Conservation (phyloP, 1,284 basidiomycete species). For the Abortiporus biennis region DNA sequence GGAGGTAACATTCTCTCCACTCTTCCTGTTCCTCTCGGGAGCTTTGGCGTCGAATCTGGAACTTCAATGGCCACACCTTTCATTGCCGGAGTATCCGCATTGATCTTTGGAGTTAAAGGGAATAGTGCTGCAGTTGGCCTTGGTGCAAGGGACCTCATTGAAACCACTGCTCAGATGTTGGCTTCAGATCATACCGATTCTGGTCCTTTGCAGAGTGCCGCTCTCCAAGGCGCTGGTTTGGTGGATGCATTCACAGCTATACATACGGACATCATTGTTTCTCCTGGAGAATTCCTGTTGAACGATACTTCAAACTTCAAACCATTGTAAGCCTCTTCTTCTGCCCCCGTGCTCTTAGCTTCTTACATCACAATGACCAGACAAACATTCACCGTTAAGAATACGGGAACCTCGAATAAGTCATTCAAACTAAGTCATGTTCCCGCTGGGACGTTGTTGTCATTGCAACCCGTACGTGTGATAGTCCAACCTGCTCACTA, state of each 20-base stretch:
- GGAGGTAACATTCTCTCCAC: slow-evolving; percentile 56
- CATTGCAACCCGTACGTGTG: slow-evolving; percentile 32
- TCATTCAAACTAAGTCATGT: slow-evolving; percentile 40
- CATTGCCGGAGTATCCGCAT: slow-evolving; percentile 59
- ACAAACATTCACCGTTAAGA: slow-evolving; percentile 43
- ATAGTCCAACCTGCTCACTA: neutral
- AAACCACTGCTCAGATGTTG: slow-evolving; percentile 51
- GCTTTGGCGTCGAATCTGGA: slow-evolving; percentile 38
- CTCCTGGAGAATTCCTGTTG: slow-evolving; percentile 53
- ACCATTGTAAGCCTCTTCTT: slow-evolving; percentile 32
- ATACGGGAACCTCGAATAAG: slow-evolving; percentile 34
- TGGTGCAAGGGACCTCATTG: slow-evolving; percentile 39
- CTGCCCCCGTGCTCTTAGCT: slow-evolving; percentile 8
- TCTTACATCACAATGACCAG: slow-evolving; percentile 20
- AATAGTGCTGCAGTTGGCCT: slow-evolving; percentile 28
- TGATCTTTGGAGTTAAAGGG: slow-evolving; percentile 53
- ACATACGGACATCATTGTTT: slow-evolving; percentile 46
- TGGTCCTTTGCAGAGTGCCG: slow-evolving; percentile 49
- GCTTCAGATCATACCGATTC: slow-evolving; percentile 36
- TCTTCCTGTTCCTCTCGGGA: slow-evolving; percentile 37
- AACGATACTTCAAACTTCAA: slow-evolving; percentile 60
- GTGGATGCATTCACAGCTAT: slow-evolving; percentile 62
- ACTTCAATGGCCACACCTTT: slow-evolving; percentile 43
- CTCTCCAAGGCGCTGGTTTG: slow-evolving; percentile 63
- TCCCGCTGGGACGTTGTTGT: slow-evolving; percentile 47